Conservation (phyloP, 1,284 basidiomycete species). For the Rhodotorula sp. region DNA sequence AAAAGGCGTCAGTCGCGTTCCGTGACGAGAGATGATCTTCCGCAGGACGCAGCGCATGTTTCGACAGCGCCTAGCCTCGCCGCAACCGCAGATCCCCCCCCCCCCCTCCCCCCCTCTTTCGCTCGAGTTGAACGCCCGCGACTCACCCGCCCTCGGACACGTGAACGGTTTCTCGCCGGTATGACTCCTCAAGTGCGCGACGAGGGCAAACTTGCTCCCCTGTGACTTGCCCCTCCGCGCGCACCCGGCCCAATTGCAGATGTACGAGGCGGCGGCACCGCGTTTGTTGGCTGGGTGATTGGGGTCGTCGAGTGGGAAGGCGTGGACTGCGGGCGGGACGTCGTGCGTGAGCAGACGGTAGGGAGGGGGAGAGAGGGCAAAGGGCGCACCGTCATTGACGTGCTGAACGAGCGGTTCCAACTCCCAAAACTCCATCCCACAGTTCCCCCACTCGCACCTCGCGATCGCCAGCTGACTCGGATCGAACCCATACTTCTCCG, state of each 20-base stretch:
- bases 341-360: not conserved
- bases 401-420: constrained; percentile 41
- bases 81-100: not conserved
- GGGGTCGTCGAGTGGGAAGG: constrained; percentile 32
- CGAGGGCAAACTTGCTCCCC: constrained; percentile 79
- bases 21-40: not conserved
- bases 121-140: not conserved
- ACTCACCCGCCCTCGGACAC: constrained; percentile 71
- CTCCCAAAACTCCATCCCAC: constrained; percentile 37
- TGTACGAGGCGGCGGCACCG: constrained; percentile 54
- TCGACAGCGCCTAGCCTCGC: not conserved
- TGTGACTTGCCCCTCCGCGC: constrained; percentile 72
- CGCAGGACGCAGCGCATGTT: not conserved
- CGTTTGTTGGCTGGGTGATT: constrained; percentile 9
- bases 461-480: constrained; percentile 8
- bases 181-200: constrained; percentile 82
- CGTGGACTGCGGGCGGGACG: constrained; percentile 21
- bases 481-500: constrained; percentile 16
- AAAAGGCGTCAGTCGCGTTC: not conserved
- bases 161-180: constrained; percentile 89
- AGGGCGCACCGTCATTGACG: constrained; percentile 29
- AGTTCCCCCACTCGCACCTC: constrained; percentile 39
- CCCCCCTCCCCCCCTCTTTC: no score
- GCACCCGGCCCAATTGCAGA: constrained; percentile 84
- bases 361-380: not conserved